Conservation (phyloP, 345 rosid genomes). For the Ceriops decandra region DNA sequence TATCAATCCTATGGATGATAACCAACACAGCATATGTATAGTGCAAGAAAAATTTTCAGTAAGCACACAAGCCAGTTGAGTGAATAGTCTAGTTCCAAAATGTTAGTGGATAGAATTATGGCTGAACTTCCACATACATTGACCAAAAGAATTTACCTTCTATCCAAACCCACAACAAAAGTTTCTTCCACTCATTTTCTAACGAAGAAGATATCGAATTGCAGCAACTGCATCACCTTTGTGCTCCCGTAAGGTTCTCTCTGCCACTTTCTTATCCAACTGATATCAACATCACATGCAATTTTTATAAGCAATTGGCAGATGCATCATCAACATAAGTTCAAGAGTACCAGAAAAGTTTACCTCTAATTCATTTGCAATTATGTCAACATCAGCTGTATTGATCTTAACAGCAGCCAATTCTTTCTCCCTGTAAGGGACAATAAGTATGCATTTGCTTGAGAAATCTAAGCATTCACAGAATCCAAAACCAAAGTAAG, state of each 20-base stretch:
- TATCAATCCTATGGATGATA: too few species aligned
- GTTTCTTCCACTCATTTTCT: constrained; percentile 10
- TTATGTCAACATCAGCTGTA: constrained; percentile 82
- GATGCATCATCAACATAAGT: neutral
- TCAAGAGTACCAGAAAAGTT: constrained; percentile 1
- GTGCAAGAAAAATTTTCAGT: too few species aligned
- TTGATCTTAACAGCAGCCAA: constrained; percentile 96
- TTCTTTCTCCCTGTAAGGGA: constrained; percentile 71
- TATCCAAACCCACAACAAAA: neutral
- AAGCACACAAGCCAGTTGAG: too few species aligned
- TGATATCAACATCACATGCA: constrained; percentile 21
- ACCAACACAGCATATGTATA: too few species aligned
- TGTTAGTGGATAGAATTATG: neutral
- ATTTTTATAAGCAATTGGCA: constrained; percentile 15
- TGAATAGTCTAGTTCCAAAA: neutral
- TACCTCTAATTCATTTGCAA: constrained; percentile 93
- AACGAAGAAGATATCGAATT: constrained; percentile 64
- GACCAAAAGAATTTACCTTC: neutral
- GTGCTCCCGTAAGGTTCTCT: constrained; percentile 89
- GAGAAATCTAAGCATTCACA: neutral
- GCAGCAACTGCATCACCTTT: constrained; percentile 97
- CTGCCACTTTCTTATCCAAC: constrained; percentile 89
- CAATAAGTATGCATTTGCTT: neutral
- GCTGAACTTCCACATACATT: neutral
- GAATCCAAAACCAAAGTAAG: neutral